A percentile compares a stretch with the other conserved stretches of the same genome.
Conservation (phyloP, 306 rosid genomes). For the Luffa acutangula region DNA sequence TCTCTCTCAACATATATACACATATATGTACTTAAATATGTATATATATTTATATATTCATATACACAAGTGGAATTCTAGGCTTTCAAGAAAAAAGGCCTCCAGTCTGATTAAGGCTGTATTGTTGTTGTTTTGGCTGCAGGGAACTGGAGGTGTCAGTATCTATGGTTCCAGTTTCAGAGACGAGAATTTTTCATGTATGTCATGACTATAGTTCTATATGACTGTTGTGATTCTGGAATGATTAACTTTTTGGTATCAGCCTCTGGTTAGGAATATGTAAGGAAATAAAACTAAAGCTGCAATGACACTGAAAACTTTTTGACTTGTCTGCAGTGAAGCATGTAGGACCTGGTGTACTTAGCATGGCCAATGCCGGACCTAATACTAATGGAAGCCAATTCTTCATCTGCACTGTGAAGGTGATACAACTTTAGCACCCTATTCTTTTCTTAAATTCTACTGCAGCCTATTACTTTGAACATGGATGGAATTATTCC, state of each 20-base stretch:
- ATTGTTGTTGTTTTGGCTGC: conserved; percentile 15
- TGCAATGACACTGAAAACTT: neutral
- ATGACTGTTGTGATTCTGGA: neutral
- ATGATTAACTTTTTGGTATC: neutral
- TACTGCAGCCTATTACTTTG: neutral
- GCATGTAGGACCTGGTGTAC: conserved; percentile 82
- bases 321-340: conserved; percentile 55
- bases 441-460: neutral
- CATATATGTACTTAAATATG: neutral
- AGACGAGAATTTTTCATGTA: conserved; percentile 78
- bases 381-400: conserved; percentile 86
- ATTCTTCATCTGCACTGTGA: conserved; percentile 77
- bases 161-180: conserved; percentile 70
- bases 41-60: neutral
- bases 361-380: conserved; percentile 98
- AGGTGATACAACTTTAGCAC: conserved; percentile 38
- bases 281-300: neutral
- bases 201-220: conserved; percentile 15
- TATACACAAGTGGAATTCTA: neutral
- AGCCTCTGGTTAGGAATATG: neutral
- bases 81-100: neutral
- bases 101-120: neutral
- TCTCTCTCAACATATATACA: neutral
- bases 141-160: conserved; percentile 94
- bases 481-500: neutral